Evolutionary conservation across 768 basidiomycete species (phyloP).

Genomic region (Stropharia rugosoannulata): DNA sequence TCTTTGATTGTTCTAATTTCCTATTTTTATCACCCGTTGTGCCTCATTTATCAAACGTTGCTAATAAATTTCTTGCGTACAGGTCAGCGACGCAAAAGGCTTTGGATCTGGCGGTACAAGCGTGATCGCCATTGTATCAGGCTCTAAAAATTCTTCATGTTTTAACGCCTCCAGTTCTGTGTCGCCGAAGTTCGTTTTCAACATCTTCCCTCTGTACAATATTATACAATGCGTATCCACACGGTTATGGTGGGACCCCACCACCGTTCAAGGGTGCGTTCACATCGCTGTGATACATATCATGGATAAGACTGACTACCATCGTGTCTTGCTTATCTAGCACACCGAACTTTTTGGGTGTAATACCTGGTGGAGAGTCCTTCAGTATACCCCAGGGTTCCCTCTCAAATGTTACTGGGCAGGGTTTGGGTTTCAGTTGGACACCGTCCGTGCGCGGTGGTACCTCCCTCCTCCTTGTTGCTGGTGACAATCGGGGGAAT

Average conservation of each 20-base stretch:
- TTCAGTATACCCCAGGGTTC: constrained; percentile 57
- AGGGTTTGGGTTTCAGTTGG: constrained; percentile 73
- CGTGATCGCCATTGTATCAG: constrained; percentile 53
- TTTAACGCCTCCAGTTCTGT: constrained; percentile 51
- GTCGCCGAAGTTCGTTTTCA: constrained; percentile 55
- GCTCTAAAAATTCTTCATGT: constrained; percentile 55
- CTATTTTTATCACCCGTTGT: too few species aligned
- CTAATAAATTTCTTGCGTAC: constrained; percentile 6
- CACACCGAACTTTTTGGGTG: constrained; percentile 59
- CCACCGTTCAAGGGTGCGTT: constrained; percentile 52
- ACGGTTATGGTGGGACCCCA: constrained; percentile 65
- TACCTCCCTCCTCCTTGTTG: constrained; percentile 64
- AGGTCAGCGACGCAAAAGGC: constrained; percentile 34
- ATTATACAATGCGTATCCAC: constrained; percentile 63
- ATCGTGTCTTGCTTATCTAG: constrained; percentile 29
- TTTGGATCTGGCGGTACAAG: constrained; percentile 80
- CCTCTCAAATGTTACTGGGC: constrained; percentile 38
- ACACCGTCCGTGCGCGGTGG: constrained; percentile 61
- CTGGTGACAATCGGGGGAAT: constrained; percentile 63
- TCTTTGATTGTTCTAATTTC: too few species aligned
- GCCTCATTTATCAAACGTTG: neutral
- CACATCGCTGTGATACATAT: neutral
- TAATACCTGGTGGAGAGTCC: constrained; percentile 80
- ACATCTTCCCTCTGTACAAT: constrained; percentile 58
- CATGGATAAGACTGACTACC: neutral